Base-by-base conservation (phyloP, 106 monocot species). In the Acorus gramineus region DNA sequence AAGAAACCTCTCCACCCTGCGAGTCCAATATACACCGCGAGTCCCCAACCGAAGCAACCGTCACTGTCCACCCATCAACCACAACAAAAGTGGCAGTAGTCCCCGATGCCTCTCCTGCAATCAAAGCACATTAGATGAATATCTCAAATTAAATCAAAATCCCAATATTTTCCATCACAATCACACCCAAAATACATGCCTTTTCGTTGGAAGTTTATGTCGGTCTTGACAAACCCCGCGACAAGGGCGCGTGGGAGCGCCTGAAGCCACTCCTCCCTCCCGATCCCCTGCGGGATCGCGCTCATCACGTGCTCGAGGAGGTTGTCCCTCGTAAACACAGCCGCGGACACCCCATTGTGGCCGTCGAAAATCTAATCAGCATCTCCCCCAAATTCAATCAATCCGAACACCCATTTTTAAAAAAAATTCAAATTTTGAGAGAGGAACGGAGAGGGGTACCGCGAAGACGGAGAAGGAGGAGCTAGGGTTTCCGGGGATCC, bases 281-380 rank as follows among this genome's bases (percentile, higher is more conserved):
- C 74, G 56, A 90, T 69, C n/a, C 86, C 90, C 50, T 72, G 77
- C 3, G 89, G 84, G 42, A 95, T 72, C 47, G 94, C 90, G 50
- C 74, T 76, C 82, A 95, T 77, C 3, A 95, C 90, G 55, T 95
- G 81, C 45, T 90, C 94, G 48, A 95, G 60, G 4, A 95, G 76
- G 49, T 95, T 75, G 66, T 95, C 94, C 47, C 90, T 90, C 4
- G 90, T 63, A 67, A 90, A 95, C 13, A 91, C 77, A 0, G 96
- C 96, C 13, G 96, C 96, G 3, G 91, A 91, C 10, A 88, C 79
- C 14, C 96, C 96, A 64, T 98, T 98, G 78, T 98, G 94, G n/a
- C 90, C 94, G 64, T 95, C 94, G 47, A 90, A 95, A 52, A 95
- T 76, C 83, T 93, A 28, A 28, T 28, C 28, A 28, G 28, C 28